These are phyloP conservation scores for Microsporum canis DNA, from an alignment of 2,329 filamentous ascomycete genomes.

Conservation along the genomic window DNA sequence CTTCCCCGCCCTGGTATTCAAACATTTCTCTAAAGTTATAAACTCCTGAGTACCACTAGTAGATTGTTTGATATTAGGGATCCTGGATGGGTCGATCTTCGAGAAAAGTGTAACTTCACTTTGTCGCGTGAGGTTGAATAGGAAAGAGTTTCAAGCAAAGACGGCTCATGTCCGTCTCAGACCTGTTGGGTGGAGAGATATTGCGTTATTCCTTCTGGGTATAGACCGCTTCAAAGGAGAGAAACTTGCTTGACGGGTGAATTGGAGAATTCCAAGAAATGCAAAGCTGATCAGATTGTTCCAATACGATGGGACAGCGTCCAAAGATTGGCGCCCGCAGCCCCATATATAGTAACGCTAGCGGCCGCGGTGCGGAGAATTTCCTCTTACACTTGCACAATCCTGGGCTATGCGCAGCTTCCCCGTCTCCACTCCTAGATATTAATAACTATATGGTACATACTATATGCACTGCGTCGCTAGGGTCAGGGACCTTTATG, in stretches of 20 bases:
- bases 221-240: background rate
- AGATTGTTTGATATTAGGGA: background rate
- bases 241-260: too few species aligned
- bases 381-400: background rate
- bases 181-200: background rate
- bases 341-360: background rate
- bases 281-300: background rate
- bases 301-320: background rate
- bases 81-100: background rate
- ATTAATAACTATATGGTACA: too few species aligned
- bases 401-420: background rate
- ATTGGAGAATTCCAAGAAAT: background rate
- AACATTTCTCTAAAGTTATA: background rate
- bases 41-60: background rate
- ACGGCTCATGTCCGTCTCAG: background rate
- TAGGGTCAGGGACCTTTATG: too few species aligned
- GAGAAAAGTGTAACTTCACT: background rate
- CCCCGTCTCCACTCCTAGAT: too few species aligned
- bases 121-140: background rate
- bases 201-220: background rate
- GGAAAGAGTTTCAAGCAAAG: background rate
- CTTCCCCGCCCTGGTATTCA: background rate
- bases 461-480: too few species aligned
- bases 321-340: background rate
- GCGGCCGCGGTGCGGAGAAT: background rate